These are phyloP conservation scores for Elongisporangium undulatum DNA, from an alignment of 352 stramenopile species.

Conservation along the genomic window DNA sequence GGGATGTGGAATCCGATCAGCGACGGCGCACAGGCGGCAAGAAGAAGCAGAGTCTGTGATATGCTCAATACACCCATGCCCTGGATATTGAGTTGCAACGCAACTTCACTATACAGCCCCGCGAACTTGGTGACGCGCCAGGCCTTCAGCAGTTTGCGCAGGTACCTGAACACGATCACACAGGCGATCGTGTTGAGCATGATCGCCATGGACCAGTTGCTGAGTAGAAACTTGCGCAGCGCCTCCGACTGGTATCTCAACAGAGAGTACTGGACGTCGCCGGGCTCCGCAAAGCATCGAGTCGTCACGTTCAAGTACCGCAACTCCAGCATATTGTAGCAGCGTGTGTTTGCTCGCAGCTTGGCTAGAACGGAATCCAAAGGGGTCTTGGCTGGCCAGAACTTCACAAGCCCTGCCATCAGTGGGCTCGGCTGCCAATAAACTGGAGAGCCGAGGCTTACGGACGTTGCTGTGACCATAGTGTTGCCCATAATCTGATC, in stretches of 20 bases:
- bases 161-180: constrained; percentile 38
- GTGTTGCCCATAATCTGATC: constrained; percentile 23
- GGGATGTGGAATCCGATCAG: constrained; percentile 32
- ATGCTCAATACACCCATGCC: constrained; percentile 39
- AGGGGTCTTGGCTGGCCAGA: constrained; percentile 43
- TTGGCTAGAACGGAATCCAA: constrained; percentile 12
- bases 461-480: constrained; percentile 16
- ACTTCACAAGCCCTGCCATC: constrained; percentile 24
- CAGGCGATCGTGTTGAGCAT: constrained; percentile 48
- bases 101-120: constrained; percentile 27
- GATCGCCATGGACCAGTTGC: constrained; percentile 29
- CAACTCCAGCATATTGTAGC: constrained; percentile 35
- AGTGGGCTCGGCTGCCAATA: constrained; percentile 25
- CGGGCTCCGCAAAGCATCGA: constrained; percentile 30
- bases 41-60: constrained; percentile 29
- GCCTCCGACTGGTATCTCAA: constrained; percentile 13
- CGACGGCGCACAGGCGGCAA: constrained; percentile 22
- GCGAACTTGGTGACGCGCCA: constrained; percentile 28
- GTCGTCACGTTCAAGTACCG: constrained; percentile 19
- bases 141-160: constrained; percentile 28
- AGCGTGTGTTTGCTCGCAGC: constrained; percentile 23
- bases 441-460: constrained; percentile 16
- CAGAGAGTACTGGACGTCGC: constrained; percentile 5
- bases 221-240: constrained; percentile 40
- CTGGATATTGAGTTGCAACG: constrained; percentile 37